A percentile compares a stretch with the other conserved stretches of the same genome.
Evolutionary conservation across 148 eudicot species (phyloP).

Genomic region (Spergularia bocconei): DNA sequence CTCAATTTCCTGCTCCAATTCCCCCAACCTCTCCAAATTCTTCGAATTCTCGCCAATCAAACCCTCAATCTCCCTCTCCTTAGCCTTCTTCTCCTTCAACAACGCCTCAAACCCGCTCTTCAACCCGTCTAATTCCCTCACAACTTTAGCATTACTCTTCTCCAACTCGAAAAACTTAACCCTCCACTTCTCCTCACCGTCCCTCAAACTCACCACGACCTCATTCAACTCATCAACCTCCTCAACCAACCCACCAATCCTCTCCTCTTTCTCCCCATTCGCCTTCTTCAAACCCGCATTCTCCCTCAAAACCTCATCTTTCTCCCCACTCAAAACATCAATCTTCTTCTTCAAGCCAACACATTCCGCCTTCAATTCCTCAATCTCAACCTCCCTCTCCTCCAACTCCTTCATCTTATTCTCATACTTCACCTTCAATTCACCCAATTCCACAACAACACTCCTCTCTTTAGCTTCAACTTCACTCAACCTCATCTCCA

Average conservation of each 20-base stretch:
- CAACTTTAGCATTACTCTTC: conserved; percentile 31
- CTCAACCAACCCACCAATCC: conserved; percentile 39
- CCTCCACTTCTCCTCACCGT: conserved; percentile 36
- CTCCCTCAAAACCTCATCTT: conserved; percentile 26
- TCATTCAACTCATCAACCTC: conserved; percentile 29
- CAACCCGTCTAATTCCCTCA: conserved; percentile 31
- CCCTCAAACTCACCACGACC: conserved; percentile 28
- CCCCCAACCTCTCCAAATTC: conserved; percentile 32
- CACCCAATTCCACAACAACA: conserved; percentile 25
- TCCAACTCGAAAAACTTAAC: conserved; percentile 41
- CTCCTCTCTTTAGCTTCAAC: conserved; percentile 31
- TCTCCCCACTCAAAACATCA: conserved; percentile 35
- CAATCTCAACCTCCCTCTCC: conserved; percentile 38
- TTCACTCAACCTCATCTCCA: conserved; percentile 35
- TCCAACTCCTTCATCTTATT: conserved; percentile 26
- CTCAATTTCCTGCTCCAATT: conserved; percentile 31
- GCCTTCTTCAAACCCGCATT: conserved; percentile 28
- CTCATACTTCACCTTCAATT: conserved; percentile 22
- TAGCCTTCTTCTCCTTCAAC: conserved; percentile 40
- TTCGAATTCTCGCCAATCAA: conserved; percentile 37
- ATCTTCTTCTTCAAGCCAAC: conserved; percentile 36
- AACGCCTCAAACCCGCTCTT: conserved; percentile 26
- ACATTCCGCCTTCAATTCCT: conserved; percentile 27
- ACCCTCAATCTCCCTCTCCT: conserved; percentile 28
- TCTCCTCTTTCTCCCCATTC: conserved; percentile 17